Base-by-base conservation (phyloP, 805 yeast genomes). In the Yamadazyma tumulicola region DNA sequence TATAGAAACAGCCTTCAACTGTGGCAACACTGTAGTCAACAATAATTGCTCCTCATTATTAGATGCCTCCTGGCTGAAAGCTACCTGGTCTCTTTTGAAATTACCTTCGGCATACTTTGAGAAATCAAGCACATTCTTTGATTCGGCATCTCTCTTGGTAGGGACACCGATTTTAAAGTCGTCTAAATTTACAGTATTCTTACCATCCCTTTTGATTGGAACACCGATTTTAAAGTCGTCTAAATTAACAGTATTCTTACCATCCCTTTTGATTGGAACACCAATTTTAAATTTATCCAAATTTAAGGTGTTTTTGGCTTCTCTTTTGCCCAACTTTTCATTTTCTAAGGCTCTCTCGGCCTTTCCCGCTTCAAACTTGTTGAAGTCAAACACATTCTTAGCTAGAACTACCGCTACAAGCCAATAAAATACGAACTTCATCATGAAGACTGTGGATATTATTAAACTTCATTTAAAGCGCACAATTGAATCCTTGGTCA, bases 1-100 rank as follows among this genome's bases (percentile, higher is more conserved):
- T 6, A 85, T 69, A 11, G 81, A 68, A 27, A 83, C 68, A 40
- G 51, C 35, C 46, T 54, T 36, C 34, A 54, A 34, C 39, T 59
- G 63, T 29, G 74, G 69, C 19, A 66, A 53, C 14, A 63, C 43
- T 15, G 64, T 54, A 37, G 64, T 63, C 19, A 66, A 53, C 19
- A 61, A 41, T 15, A 40, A 38, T 8, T 42, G 34, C 31, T 54
- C 48, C 6, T 15, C 7, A 6, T 6, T 6, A 8, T 24, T 12
- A 7, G 7, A 7, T 11, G 35, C 34, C 5, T 39, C 38, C 19
- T 38, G 36, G n/a, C 47, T 35, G 16, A 35, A 28, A 24, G 49
- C 43, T 4, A 41, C 36, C 45, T 33, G 48, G 38, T 30, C 38
- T 25, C 34, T 35, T 26, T 37, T 33, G 12, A 7, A 16, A 26